Percentiles rank a stretch among this genome's conserved stretches.
These are phyloP conservation scores for Penicillium verhagenii DNA, from an alignment of 495 filamentous ascomycete species.

Conservation along the genomic window DNA sequence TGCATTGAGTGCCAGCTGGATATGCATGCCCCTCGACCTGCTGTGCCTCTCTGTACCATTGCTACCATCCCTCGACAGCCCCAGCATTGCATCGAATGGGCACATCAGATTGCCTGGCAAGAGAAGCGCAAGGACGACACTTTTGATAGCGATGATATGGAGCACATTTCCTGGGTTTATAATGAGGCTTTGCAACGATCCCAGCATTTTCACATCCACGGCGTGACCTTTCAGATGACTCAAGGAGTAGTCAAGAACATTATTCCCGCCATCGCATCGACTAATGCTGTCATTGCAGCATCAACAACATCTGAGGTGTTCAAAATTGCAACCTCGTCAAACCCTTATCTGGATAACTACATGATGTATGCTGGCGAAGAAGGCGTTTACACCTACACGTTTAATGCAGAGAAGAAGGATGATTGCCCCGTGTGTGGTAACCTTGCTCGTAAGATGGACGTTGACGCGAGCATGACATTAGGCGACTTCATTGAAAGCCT, in stretches of 20 bases:
- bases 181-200: slow-evolving; percentile 79
- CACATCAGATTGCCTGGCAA: slow-evolving; percentile 83
- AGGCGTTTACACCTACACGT: slow-evolving; percentile 93
- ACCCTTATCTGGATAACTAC: slow-evolving; percentile 87
- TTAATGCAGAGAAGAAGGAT: slow-evolving; percentile 83
- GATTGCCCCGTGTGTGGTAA: slow-evolving; percentile 96
- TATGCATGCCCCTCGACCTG: slow-evolving; percentile 91
- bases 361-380: slow-evolving; percentile 99
- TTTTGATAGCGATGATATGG: slow-evolving; percentile 94
- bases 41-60: slow-evolving; percentile 94
- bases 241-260: slow-evolving; percentile 99
- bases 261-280: slow-evolving; percentile 97
- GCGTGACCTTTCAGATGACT: slow-evolving; percentile 94
- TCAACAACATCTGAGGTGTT: slow-evolving; percentile 94
- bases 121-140: slow-evolving; percentile 54
- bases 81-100: slow-evolving; percentile 99
- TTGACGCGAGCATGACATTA: slow-evolving; percentile 71
- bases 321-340: slow-evolving; percentile 82
- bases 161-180: slow-evolving; percentile 97
- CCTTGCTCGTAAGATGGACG: slow-evolving; percentile 66
- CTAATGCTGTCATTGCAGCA: slow-evolving; percentile 94
- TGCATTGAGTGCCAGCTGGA: slow-evolving; percentile 99
- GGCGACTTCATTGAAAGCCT: slow-evolving; percentile 84
- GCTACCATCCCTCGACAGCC: slow-evolving; percentile 96
- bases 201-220: slow-evolving; percentile 83